Percentiles rank a stretch among this genome's conserved stretches.
Evolutionary conservation across 306 rosid species (phyloP).

Genomic region (Pterocarpus macrocarpus): DNA sequence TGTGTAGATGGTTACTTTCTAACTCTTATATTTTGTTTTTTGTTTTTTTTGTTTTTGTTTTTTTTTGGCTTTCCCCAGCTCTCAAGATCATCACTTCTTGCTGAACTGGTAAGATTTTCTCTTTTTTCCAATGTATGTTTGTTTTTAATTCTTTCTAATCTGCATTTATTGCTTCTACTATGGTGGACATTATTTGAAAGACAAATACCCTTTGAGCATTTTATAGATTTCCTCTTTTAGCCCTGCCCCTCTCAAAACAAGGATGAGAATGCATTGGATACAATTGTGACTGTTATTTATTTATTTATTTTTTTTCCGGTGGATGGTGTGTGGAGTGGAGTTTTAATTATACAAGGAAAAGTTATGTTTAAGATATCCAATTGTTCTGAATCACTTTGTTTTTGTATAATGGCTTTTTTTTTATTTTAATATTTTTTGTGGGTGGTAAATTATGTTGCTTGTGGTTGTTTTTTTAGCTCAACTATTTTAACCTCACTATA

Average conservation of each 20-base stretch:
- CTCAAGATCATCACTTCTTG: slow-evolving; percentile 83
- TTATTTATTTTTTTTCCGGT: neutral
- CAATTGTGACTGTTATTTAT: neutral
- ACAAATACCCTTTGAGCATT: neutral
- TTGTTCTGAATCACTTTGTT: neutral
- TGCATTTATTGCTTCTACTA: neutral
- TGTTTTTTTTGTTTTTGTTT: neutral
- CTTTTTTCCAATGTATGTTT: neutral
- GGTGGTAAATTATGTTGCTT: neutral
- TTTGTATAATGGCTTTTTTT: neutral
- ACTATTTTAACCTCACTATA: neutral
- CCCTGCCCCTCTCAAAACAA: neutral
- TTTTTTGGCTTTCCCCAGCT: slow-evolving; percentile 66
- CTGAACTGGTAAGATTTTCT: slow-evolving; percentile 81
- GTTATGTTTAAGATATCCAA: neutral
- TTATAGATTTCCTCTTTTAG: neutral
- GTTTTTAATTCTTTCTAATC: neutral
- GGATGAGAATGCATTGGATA: neutral
- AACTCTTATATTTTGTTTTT: slow-evolving; percentile 39
- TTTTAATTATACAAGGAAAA: neutral
- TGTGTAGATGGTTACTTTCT: slow-evolving; percentile 12
- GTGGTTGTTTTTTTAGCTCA: neutral
- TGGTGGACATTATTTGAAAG: neutral
- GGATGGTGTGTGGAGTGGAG: neutral
- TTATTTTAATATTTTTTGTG: neutral